A percentile compares a stretch with the other conserved stretches of the same genome.
Conservation (phyloP, 768 basidiomycete genomes). For the Sporobolomyces roseus region DNA sequence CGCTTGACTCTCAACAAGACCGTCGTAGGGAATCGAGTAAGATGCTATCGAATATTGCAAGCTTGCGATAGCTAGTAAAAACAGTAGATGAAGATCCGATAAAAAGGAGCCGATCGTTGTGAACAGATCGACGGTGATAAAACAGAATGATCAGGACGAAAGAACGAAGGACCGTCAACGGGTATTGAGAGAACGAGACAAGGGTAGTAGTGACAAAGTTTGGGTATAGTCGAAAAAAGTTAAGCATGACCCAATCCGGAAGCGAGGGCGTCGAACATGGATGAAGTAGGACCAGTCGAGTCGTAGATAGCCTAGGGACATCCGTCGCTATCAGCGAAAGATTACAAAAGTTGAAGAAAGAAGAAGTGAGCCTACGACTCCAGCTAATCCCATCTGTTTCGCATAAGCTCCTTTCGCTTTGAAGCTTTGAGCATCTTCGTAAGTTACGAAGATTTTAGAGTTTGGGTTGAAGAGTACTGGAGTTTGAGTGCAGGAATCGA, state of each 20-base stretch:
- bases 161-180: too few species aligned
- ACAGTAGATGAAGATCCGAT: too few species aligned
- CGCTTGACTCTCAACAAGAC: too few species aligned
- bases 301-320: constrained; percentile 23
- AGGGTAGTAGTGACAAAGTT: too few species aligned
- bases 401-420: constrained; percentile 20
- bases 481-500: constrained; percentile 21
- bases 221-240: too few species aligned
- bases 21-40: too few species aligned
- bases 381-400: constrained; percentile 25
- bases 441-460: constrained; percentile 6
- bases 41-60: too few species aligned
- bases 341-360: neutral
- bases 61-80: too few species aligned
- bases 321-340: neutral
- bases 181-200: too few species aligned
- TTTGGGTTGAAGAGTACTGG: constrained; percentile 29
- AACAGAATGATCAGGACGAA: too few species aligned
- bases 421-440: constrained; percentile 19
- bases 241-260: neutral
- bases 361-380: constrained; percentile 13
- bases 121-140: too few species aligned
- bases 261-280: constrained; percentile 11
- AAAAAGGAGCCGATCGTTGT: too few species aligned
- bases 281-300: constrained; percentile 12